phyloP scores from a whole-genome alignment of 805 yeast species.

The Nakazawaea anatomiae region DNA sequence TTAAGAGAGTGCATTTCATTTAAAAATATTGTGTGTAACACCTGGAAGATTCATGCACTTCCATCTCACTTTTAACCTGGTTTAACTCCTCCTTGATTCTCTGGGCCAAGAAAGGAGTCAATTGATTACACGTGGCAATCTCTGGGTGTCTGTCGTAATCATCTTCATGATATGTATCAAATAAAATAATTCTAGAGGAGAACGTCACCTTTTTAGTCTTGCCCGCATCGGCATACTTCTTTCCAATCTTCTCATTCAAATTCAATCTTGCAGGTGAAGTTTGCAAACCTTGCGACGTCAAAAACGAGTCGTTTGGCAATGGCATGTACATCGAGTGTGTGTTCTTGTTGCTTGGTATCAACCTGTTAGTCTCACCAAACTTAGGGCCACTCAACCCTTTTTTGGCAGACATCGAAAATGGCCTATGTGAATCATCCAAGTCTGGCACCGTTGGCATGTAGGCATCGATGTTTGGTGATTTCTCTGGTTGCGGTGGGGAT shows the following conservation, averaged over 20 bases:
- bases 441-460: not conserved
- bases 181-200: slow-evolving; percentile 76
- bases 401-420: slow-evolving; percentile 43
- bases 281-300: slow-evolving; percentile 12
- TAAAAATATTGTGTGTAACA: slow-evolving; percentile 82
- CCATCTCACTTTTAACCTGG: slow-evolving; percentile 73
- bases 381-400: slow-evolving; percentile 59
- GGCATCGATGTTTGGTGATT: not conserved
- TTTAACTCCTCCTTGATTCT: slow-evolving; percentile 83
- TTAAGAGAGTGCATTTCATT: slow-evolving; percentile 2
- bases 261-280: slow-evolving; percentile 9
- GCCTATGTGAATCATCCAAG: slow-evolving; percentile 18
- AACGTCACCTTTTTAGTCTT: slow-evolving; percentile 43
- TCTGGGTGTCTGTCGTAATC: slow-evolving; percentile 95
- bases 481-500: not conserved
- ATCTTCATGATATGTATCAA: slow-evolving; percentile 74
- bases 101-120: slow-evolving; percentile 84
- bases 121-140: slow-evolving; percentile 83
- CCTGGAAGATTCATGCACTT: slow-evolving; percentile 69
- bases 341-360: slow-evolving; percentile 22
- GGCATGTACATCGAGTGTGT: slow-evolving; percentile 27
- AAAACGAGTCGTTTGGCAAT: slow-evolving; percentile 17
- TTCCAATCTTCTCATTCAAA: not conserved
- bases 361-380: slow-evolving; percentile 33
- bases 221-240: not conserved